Evolutionary conservation across 371 early-diverging fungal genomes (phyloP).

Genomic region (Thermomucor indicae-seudaticae): DNA sequence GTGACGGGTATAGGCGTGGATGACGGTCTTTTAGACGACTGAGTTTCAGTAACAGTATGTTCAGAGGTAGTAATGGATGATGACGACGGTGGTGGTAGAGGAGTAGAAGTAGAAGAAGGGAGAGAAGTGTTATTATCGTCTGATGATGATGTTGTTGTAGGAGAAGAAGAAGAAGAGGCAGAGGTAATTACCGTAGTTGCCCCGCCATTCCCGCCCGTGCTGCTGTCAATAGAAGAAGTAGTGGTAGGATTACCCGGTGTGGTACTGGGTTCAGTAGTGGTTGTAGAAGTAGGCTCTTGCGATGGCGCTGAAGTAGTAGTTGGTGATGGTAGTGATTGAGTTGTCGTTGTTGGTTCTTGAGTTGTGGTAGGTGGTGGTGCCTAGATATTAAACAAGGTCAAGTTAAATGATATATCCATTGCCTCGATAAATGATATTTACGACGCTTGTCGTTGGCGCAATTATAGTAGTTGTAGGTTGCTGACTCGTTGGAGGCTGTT

Average conservation of each 20-base stretch:
- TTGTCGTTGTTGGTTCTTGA: not conserved
- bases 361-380: not conserved
- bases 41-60: not conserved
- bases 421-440: not conserved
- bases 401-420: not conserved
- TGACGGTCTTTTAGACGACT: not conserved
- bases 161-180: not conserved
- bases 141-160: not conserved
- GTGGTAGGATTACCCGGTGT: not conserved
- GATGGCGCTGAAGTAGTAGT: not conserved
- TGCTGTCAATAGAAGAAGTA: not conserved
- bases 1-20: constrained; percentile 1
- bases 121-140: not conserved
- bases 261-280: not conserved
- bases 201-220: not conserved
- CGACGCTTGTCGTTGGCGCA: not conserved
- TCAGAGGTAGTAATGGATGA: too few relatives aligned
- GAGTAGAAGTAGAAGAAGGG: not conserved
- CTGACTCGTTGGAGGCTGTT: not conserved
- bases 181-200: not conserved
- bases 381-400: not conserved
- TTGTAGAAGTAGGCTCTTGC: not conserved
- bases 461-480: not conserved
- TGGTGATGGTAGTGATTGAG: constrained; percentile 1
- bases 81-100: not conserved